phyloP scores from a whole-genome alignment of 441 rosid species.

The Adansonia grandidieri region DNA sequence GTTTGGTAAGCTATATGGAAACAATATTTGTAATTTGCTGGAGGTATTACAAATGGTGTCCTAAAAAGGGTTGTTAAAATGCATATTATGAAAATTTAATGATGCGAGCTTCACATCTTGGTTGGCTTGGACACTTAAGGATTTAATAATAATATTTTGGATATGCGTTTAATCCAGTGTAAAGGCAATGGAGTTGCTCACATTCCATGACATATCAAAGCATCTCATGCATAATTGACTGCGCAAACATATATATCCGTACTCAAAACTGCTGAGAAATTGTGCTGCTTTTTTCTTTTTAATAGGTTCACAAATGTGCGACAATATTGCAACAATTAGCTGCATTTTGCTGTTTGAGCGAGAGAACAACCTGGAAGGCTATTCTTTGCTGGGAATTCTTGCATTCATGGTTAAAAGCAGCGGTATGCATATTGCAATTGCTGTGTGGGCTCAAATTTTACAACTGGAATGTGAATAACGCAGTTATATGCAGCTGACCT shows the following conservation, averaged over 20 bases:
- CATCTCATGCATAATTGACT: constrained; percentile 4
- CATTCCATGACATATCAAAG: constrained; percentile 6
- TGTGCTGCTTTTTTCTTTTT: constrained; percentile 29
- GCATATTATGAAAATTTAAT: not conserved
- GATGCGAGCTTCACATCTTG: not conserved
- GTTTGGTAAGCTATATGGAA: not conserved
- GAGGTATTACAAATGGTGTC: not conserved
- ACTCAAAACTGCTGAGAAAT: constrained; percentile 6
- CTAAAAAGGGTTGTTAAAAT: constrained; percentile 1
- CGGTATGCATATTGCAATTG: constrained; percentile 48
- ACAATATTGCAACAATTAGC: constrained; percentile 93
- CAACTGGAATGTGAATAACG: not conserved
- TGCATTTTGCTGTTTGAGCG: constrained; percentile 86
- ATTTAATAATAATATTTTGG: not conserved
- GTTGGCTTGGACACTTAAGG: constrained; percentile 5
- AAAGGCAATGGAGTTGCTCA: constrained; percentile 19
- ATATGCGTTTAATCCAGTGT: constrained; percentile 6
- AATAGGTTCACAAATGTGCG: constrained; percentile 88
- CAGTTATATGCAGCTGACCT: not conserved
- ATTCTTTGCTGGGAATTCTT: constrained; percentile 83
- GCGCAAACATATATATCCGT: not conserved
- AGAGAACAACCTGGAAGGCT: constrained; percentile 74
- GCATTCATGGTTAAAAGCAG: constrained; percentile 83
- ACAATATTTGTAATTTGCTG: not conserved
- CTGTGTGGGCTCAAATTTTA: not conserved